These are phyloP conservation scores for Maudiozyma bulderi DNA, from an alignment of 805 yeast species.

Conservation along the genomic window DNA sequence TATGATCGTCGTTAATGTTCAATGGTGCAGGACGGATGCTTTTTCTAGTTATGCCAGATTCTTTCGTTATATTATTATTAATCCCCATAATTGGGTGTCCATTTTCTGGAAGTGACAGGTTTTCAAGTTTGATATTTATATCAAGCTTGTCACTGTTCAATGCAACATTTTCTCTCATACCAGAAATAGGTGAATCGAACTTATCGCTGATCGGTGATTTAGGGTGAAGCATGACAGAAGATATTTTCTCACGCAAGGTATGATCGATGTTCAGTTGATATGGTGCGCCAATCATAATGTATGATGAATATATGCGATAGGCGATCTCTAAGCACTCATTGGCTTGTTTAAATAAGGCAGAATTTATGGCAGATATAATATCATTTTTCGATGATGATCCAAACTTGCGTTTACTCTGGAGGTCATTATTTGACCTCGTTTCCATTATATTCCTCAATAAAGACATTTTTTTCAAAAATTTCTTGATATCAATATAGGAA, in stretches of 20 bases:
- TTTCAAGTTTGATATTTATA: background rate
- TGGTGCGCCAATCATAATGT: conserved; percentile 57
- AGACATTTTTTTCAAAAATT: conserved; percentile 39
- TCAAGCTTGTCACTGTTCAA: background rate
- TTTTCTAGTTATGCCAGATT: background rate
- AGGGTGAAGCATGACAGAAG: conserved; percentile 32
- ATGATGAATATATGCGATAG: conserved; percentile 56
- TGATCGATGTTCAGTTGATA: conserved; percentile 62
- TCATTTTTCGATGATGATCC: conserved; percentile 13
- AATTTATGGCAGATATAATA: conserved; percentile 26
- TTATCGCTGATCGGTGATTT: conserved; percentile 23
- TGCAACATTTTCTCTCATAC: background rate
- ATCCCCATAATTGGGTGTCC: background rate
- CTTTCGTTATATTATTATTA: background rate
- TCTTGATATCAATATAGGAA: conserved; percentile 51
- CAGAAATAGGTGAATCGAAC: background rate
- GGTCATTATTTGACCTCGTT: conserved; percentile 10
- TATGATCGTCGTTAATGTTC: background rate
- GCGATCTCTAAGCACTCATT: conserved; percentile 52
- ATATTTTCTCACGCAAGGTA: conserved; percentile 36
- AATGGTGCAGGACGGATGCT: background rate
- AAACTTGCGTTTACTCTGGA: conserved; percentile 3
- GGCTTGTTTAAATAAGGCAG: conserved; percentile 36
- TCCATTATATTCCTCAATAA: conserved; percentile 35
- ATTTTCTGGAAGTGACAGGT: background rate